Base-by-base conservation (phyloP, 1,284 basidiomycete species). In the Apiotrichum gamsii region DNA sequence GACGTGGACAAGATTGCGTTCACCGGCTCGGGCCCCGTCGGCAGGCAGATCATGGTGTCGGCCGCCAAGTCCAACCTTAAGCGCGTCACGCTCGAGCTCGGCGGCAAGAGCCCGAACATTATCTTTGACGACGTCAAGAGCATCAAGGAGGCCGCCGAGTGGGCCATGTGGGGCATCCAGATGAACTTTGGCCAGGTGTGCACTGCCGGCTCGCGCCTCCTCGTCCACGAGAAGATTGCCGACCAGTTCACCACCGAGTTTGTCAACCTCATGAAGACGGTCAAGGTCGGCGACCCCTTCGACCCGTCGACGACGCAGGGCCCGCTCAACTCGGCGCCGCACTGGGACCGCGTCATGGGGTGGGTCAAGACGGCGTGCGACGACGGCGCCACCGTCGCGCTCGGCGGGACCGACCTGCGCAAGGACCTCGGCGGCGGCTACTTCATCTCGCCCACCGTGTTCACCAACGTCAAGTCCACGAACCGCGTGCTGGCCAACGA, bases 281-380 rank as follows among this genome's bases (percentile, higher is more conserved):
- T 83, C 54, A 77, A 80, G 49, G 79, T 90, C 46, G 86, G 85
- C 2, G 45, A 72, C 64, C 88, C 85, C 0, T 82, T 87, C 59
- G 82, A 89, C 62, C 82, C 85, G 38, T 74, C 75, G 35, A 81
- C 78, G 15, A 80, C 80, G 41, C 86, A 83, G 35, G 90, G 90
- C 3, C 90, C 90, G 19, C 76, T 93, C 63, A 82, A 90, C 34
- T 89, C 86, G 18, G 85, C 85, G 65, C 73, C 72, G 16, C 93
- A 97, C 71, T 88, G 85, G 61, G 89, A 95, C 69, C 84, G 85
- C 55, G 82, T 97, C 41, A 85, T 88, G 80, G 74, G 75, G 15
- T 96, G 91, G 70, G 93, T 98, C 61, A 85, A 93, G 60, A 77
- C 78, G 1, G 94, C 91, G 30, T 88, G 87, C 72, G 66, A 80